Conservation (phyloP, 192 early-diverging fungal genomes). For the Podila horticola region DNA sequence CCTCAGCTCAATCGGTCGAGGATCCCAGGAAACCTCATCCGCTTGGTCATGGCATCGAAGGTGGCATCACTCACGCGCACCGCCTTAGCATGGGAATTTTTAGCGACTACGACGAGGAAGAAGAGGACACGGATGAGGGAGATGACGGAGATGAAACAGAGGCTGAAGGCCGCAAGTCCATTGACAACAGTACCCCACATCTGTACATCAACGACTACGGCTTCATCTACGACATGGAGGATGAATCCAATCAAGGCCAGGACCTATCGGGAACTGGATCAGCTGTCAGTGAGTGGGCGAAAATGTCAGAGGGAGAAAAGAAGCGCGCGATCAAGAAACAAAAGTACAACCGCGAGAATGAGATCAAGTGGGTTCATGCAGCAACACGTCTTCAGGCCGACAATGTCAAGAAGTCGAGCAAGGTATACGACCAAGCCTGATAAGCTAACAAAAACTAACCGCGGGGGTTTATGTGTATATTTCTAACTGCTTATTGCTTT, state of each 20-base stretch:
- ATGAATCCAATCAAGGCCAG: constrained; percentile 3
- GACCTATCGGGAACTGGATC: background rate
- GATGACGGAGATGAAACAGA: constrained; percentile 13
- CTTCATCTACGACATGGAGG: constrained; percentile 28
- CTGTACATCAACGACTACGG: constrained; percentile 35
- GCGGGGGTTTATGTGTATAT: background rate
- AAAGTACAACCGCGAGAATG: constrained; percentile 23
- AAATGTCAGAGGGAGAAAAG: constrained; percentile 21
- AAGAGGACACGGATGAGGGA: constrained; percentile 23
- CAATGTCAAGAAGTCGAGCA: constrained; percentile 47
- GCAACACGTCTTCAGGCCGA: constrained; percentile 40
- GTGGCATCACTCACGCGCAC: constrained; percentile 17
- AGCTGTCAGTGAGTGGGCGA: background rate
- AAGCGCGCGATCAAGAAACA: constrained; percentile 25
- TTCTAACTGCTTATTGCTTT: background rate
- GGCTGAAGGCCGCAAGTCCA: background rate
- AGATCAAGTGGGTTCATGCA: constrained; percentile 48
- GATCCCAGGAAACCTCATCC: constrained; percentile 18
- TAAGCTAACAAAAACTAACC: background rate
- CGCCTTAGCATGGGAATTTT: constrained; percentile 5
- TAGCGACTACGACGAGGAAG: constrained; percentile 18
- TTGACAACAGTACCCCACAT: background rate
- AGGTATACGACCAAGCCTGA: constrained; percentile 5
- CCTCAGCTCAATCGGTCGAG: constrained; percentile 8
- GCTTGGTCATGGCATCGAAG: constrained; percentile 28